phyloP scores from a whole-genome alignment of 1,139 yeast species.

The Nakaseomyces delphensis region DNA sequence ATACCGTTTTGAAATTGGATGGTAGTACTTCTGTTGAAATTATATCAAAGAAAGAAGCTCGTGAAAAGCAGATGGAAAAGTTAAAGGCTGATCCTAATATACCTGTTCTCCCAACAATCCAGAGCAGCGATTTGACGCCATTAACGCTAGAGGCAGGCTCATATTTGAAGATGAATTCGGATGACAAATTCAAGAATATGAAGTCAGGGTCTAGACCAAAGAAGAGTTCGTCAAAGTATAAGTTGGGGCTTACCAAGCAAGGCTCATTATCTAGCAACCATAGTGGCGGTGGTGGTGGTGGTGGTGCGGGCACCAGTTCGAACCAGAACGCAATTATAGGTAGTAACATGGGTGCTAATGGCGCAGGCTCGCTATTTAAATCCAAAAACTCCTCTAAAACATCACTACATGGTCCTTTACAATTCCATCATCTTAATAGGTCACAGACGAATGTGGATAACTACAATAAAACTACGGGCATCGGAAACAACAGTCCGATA shows the following conservation, averaged over 20 bases:
- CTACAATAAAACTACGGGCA: background rate
- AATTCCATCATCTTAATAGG: constrained; percentile 17
- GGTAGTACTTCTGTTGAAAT: constrained; percentile 29
- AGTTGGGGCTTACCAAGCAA: constrained; percentile 19
- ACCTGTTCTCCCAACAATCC: constrained; percentile 29
- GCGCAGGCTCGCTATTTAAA: constrained; percentile 24
- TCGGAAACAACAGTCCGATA: background rate
- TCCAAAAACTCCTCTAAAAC: constrained; percentile 27
- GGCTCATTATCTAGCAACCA: constrained; percentile 13
- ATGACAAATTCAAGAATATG: constrained; percentile 6
- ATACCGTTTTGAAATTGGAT: constrained; percentile 33
- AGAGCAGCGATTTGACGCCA: constrained; percentile 30
- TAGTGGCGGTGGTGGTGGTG: constrained; percentile 12
- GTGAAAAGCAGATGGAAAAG: constrained; percentile 24
- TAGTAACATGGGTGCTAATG: background rate
- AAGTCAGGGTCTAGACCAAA: constrained; percentile 14
- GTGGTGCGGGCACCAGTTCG: constrained; percentile 5
- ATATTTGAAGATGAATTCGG: constrained; percentile 15
- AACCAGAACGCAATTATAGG: background rate
- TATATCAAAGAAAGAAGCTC: constrained; percentile 28
- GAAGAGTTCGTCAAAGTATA: constrained; percentile 20
- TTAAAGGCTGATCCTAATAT: constrained; percentile 21
- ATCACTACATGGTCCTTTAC: constrained; percentile 23
- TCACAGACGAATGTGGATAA: constrained; percentile 14
- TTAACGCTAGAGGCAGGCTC: constrained; percentile 24